Base-by-base conservation (phyloP, 2,329 filamentous ascomycete genomes). In the Pseudocercospora macadamiae region DNA sequence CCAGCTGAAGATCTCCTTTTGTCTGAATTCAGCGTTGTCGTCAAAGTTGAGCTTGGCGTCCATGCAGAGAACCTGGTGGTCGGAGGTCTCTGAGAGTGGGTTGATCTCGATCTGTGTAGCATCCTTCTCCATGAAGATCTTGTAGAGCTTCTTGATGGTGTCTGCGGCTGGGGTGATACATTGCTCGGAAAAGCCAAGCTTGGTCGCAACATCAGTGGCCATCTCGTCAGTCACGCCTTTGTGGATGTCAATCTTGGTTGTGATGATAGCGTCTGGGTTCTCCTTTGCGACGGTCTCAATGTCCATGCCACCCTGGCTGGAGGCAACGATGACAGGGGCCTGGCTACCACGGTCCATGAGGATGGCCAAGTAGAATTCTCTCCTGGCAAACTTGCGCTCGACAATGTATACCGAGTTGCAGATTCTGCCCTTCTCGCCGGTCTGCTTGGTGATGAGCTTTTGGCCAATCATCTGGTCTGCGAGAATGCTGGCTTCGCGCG, bases 101-200 rank as follows among this genome's bases (percentile, higher is more conserved):
- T 99, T 99, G 83, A 99, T 99, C 83, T 99, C 95, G 74, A 99
- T 97, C 83, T 99, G 95, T 63, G 95, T 99, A 59, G 93, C 91
- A 79, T 99, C 95, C 82, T 91, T 96, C 83, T 99, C 95, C 82
- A 89, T 87, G 85, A 99, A 99, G 80, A 97, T 90, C 83, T 91
- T 89, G 89, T 99, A 99, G 66, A 99, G 88, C 82, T 97, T 97
- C 85, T 99, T 90, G 80, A 99, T 96, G 67, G 92, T 96, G 75
- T 91, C 87, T 83, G 91, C 96, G 75, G 93, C 95, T 63, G 96
- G 91, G 77, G 96, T 90, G 75, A 99, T 85, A 83, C 93, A 97
- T 82, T 96, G 93, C 81, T 96, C 90, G 73, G 91, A 96, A 86
- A 99, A 99, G 70, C 95, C 95, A 69, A 99, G 88, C 79, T 96